Conservation (phyloP, 2,329 filamentous ascomycete genomes). For the Juglanconis sp. region DNA sequence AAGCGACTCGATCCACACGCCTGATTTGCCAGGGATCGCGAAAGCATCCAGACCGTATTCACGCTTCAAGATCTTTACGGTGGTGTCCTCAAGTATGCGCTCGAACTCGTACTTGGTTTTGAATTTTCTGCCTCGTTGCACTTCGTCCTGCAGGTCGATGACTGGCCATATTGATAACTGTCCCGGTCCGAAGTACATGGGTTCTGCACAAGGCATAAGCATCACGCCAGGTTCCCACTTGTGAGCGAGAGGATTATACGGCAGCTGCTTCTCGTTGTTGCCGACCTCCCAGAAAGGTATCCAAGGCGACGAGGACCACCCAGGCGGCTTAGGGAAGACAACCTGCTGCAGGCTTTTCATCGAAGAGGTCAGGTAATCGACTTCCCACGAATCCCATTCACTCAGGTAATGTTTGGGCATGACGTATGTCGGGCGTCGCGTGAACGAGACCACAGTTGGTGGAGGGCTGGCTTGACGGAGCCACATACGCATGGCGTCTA, state of each 20-base stretch:
- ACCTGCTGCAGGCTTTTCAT: constrained; percentile 5
- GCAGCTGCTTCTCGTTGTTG: background rate
- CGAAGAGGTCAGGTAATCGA: constrained; percentile 1
- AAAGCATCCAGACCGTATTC: constrained; percentile 7
- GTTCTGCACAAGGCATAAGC: constrained; percentile 14
- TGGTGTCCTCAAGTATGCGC: constrained; percentile 12
- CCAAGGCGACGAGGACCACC: constrained; percentile 7
- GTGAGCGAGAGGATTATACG: constrained; percentile 1
- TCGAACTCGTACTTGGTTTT: constrained; percentile 10
- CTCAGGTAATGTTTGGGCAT: constrained; percentile 4
- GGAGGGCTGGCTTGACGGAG: constrained; percentile 9
- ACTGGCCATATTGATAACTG: constrained; percentile 17
- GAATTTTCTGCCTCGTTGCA: background rate
- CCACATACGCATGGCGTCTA: background rate
- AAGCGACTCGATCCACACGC: constrained; percentile 16
- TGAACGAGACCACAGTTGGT: constrained; percentile 15
- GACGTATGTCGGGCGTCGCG: constrained; percentile 15
- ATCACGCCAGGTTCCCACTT: constrained; percentile 10
- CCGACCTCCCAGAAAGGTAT: background rate
- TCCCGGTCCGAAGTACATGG: constrained; percentile 16
- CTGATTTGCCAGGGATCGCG: constrained; percentile 1
- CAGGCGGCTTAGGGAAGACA: constrained; percentile 7
- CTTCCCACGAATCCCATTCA: constrained; percentile 1
- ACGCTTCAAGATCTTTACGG: constrained; percentile 7
- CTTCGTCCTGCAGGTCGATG: constrained; percentile 7